Conservation (phyloP, 345 rosid species). For the Punica granatum region DNA sequence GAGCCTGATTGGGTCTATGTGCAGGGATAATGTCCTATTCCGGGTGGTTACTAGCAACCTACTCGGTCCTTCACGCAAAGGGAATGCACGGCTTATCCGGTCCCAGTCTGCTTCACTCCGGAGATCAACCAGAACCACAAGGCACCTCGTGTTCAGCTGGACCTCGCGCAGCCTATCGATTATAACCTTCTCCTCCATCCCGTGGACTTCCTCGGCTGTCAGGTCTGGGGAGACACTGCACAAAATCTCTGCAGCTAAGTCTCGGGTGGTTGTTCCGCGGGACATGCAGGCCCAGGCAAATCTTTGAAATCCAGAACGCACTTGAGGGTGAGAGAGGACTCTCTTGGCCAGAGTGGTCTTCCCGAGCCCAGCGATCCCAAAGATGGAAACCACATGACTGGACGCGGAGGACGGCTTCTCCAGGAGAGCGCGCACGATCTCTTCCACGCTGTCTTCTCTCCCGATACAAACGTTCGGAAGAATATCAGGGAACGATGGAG, state of each 20-base stretch:
- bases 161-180: not conserved
- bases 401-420: not conserved
- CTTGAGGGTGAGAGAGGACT: slow-evolving; percentile 13
- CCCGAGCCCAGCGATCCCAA: slow-evolving; percentile 21
- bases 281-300: not conserved
- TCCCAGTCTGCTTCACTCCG: fast-evolving
- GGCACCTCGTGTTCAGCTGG: slow-evolving; percentile 11
- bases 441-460: too few relatives aligned
- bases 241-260: slow-evolving; percentile 9
- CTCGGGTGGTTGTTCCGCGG: too few relatives aligned
- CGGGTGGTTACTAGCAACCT: not conserved
- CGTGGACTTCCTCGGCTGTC: not conserved
- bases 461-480: too few relatives aligned
- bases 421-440: too few relatives aligned
- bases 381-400: slow-evolving; percentile 13
- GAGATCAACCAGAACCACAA: slow-evolving; percentile 11
- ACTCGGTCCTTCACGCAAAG: not conserved
- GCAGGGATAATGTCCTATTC: not conserved
- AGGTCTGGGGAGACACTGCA: slow-evolving; percentile 8
- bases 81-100: not conserved
- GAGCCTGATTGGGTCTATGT: not conserved
- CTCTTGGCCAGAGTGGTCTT: slow-evolving; percentile 26
- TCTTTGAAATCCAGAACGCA: slow-evolving; percentile 1
- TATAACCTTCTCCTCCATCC: too few relatives aligned
- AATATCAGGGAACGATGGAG: too few relatives aligned